A percentile compares a stretch with the other conserved stretches of the same genome.
phyloP scores from a whole-genome alignment of 2,329 filamentous ascomycete species.

The Dactylellina drechsleri region DNA sequence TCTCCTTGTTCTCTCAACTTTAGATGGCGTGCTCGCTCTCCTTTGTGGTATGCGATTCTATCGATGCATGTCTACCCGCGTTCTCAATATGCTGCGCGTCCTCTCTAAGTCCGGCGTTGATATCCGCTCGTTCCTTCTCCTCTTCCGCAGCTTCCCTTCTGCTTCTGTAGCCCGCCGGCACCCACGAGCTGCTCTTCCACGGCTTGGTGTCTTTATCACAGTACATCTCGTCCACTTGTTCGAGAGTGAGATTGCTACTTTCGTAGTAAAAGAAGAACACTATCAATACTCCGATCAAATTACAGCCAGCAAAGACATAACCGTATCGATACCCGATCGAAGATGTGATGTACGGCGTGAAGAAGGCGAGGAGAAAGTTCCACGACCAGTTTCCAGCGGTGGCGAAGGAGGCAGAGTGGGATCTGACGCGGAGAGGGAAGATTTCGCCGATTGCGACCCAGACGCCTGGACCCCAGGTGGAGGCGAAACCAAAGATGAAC shows the following conservation, averaged over 20 bases:
- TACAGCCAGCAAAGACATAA: slow-evolving; percentile 79
- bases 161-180: slow-evolving; percentile 64
- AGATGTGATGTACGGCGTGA: slow-evolving; percentile 79
- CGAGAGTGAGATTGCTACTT: slow-evolving; percentile 76
- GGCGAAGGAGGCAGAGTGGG: slow-evolving; percentile 70
- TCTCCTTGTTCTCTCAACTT: background rate
- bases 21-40: slow-evolving; percentile 37
- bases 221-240: slow-evolving; percentile 85
- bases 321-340: slow-evolving; percentile 78
- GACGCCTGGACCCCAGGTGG: slow-evolving; percentile 76
- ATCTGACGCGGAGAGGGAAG: slow-evolving; percentile 72
- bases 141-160: slow-evolving; percentile 59
- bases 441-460: slow-evolving; percentile 77
- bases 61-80: slow-evolving; percentile 19
- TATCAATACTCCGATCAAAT: slow-evolving; percentile 71
- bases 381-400: slow-evolving; percentile 74
- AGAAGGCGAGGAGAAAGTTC: slow-evolving; percentile 81
- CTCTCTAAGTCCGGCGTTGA: slow-evolving; percentile 44
- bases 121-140: slow-evolving; percentile 36
- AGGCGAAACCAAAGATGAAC: slow-evolving; percentile 74
- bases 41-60: slow-evolving; percentile 46
- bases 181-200: slow-evolving; percentile 71
- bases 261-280: slow-evolving; percentile 84
- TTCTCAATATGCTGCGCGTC: slow-evolving; percentile 45
- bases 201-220: slow-evolving; percentile 70